Evolutionary conservation across 2,329 filamentous ascomycete species (phyloP), one percentile per base, ranked within the genome.

Genomic region (Leptographium radiaticola): DNA sequence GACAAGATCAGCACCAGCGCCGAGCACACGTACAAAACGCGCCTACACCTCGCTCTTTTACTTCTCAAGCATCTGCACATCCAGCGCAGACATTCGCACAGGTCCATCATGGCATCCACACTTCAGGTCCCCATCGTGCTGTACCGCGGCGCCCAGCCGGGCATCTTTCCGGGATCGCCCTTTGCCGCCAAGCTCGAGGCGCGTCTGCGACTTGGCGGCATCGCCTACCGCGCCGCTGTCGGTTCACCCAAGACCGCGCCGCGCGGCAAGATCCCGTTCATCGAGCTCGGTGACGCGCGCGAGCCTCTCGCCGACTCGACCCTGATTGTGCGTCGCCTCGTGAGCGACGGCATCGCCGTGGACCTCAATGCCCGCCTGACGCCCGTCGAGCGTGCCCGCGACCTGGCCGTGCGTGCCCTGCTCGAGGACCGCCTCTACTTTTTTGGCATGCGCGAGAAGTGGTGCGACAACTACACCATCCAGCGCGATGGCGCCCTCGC

Each of bases 141-240:
- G 25, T 25, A 25, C 25, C 25, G 25, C 25, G 25, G 25, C 25
- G 25, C 25, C 25, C n/a, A 66, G 2, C 55, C 63, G 1, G 67
- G 66, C 6, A 59, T 60, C 18, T 72, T 81, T 59, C 70, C 73
- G 51, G 81, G 77, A 77, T 83, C 80, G 0, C 79, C 80, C 11
- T 84, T 81, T 59, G 78, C 81, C 52, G 75, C 67, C 46, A 84
- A 84, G 62, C 68, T 84, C 51, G 81, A 85, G 62, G 71, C 77
- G 18, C 77, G 80, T 15, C 69, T 84, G 7, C 79, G 81, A 15
- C 72, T 81, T 58, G 70, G 71, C 2, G 62, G 65, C 1, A 50
- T 81, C 2, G 42, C 64, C 0, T 84, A 84, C 63, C 60, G 58
- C 16, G 61, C 65, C 6, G 72, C 66, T 2, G 57, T 58, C 4